phyloP scores from a whole-genome alignment of 306 rosid species.

The Lotus japonicus region DNA sequence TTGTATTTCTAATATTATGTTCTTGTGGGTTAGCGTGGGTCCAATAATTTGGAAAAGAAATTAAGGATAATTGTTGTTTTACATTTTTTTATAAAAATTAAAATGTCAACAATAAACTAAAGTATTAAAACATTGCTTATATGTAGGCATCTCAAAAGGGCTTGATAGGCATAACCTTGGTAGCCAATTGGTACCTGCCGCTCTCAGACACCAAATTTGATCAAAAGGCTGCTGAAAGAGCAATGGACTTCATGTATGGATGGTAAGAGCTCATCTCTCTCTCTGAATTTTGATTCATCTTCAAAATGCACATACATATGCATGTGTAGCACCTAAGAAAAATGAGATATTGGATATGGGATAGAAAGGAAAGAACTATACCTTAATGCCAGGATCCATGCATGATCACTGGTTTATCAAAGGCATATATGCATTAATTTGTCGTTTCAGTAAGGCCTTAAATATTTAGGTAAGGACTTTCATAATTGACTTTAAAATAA shows the following conservation, averaged over 20 bases:
- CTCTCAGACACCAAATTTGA: constrained; percentile 14
- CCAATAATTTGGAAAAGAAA: not conserved
- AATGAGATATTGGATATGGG: not conserved
- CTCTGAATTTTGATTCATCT: not conserved
- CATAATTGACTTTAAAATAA: too few species aligned
- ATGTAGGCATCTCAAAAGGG: constrained; percentile 34
- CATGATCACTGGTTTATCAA: too few species aligned
- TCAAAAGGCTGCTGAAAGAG: constrained; percentile 22
- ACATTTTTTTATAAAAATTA: not conserved
- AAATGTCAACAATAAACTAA: not conserved
- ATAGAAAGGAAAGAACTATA: not conserved
- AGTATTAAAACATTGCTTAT: not conserved
- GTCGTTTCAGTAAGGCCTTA: not conserved
- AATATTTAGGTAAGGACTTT: too few species aligned
- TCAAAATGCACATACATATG: not conserved
- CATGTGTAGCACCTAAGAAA: too few species aligned
- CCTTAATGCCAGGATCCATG: too few species aligned
- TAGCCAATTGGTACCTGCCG: constrained; percentile 31
- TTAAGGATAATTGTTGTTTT: not conserved
- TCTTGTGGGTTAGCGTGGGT: not conserved
- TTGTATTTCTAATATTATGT: not conserved
- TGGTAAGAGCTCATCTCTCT: constrained; percentile 26
- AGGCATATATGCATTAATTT: not conserved
- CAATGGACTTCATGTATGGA: constrained; percentile 43
- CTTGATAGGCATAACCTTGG: constrained; percentile 42